A percentile compares a stretch with the other conserved stretches of the same genome.
Conservation (phyloP, 2,329 filamentous ascomycete genomes). For the Botryotinia narcissicola region DNA sequence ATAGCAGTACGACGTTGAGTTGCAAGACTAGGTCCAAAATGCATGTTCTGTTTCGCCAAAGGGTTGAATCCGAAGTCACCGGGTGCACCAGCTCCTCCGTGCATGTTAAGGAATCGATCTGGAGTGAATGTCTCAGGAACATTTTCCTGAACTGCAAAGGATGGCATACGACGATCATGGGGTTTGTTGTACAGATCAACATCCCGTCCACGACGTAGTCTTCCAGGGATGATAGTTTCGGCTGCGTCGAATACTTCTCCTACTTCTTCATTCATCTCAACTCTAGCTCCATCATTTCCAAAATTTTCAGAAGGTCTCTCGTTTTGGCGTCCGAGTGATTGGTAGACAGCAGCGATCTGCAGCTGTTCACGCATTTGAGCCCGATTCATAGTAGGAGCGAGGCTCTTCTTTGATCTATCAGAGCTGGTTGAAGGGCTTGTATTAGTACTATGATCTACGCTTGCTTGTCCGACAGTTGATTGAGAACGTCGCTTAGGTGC, state of each 20-base stretch:
- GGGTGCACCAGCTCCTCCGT: too few species aligned
- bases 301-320: not conserved
- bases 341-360: not conserved
- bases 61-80: not conserved
- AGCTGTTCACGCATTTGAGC: not conserved
- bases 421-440: fast-evolving
- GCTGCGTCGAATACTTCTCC: not conserved
- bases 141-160: not conserved
- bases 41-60: not conserved
- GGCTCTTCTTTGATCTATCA: too few species aligned
- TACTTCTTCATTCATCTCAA: not conserved
- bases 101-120: too few species aligned
- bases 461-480: not conserved
- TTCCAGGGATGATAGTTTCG: not conserved
- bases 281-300: not conserved
- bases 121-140: not conserved
- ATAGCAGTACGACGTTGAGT: too few species aligned
- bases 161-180: not conserved
- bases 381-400: not conserved
- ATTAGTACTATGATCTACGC: not conserved
- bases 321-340: not conserved
- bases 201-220: not conserved
- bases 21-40: fast-evolving
- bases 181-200: not conserved
- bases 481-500: not conserved